Conservation (phyloP, 139 green algal genomes). For the Chlamydomonas sphaeroides region DNA sequence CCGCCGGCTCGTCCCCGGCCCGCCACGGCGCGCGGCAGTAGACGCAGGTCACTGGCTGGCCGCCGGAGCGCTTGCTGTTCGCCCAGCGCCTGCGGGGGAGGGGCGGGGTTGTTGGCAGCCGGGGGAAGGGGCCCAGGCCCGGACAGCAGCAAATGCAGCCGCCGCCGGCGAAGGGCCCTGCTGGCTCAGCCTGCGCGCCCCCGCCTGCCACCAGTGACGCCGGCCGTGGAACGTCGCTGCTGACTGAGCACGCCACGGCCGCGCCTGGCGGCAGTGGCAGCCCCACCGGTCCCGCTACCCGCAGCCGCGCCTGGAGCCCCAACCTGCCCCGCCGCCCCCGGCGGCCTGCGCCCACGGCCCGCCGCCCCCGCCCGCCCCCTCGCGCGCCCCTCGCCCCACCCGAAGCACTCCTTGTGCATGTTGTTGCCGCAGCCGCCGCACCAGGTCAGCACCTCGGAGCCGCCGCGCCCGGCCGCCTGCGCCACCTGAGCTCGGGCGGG, state of each 20-base stretch:
- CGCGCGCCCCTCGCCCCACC: background rate
- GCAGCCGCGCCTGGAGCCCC: too few relatives aligned
- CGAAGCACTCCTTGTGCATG: conserved; percentile 63
- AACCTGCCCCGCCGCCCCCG: background rate
- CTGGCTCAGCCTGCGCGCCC: background rate
- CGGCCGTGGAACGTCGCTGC: too few relatives aligned
- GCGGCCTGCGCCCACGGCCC: too few relatives aligned
- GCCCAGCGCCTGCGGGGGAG: conserved; percentile 41
- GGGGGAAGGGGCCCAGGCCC: background rate
- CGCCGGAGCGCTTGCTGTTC: conserved; percentile 18
- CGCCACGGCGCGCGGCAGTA: conserved; percentile 57
- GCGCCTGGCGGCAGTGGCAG: too few relatives aligned
- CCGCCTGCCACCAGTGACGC: too few relatives aligned
- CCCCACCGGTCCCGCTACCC: too few relatives aligned
- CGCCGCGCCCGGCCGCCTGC: background rate
- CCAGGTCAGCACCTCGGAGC: conserved; percentile 48
- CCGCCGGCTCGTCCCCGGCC: background rate
- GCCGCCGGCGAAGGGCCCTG: too few relatives aligned
- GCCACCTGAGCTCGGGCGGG: too few relatives aligned
- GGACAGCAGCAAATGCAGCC: too few relatives aligned
- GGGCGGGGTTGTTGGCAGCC: too few relatives aligned
- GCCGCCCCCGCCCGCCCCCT: background rate
- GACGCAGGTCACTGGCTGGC: conserved; percentile 53
- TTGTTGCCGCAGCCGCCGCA: conserved; percentile 68
- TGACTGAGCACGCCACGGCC: too few relatives aligned